A percentile compares a stretch with the other conserved stretches of the same genome.
Evolutionary conservation across 257 asterid species (phyloP).

Genomic region (Salvia splendens): DNA sequence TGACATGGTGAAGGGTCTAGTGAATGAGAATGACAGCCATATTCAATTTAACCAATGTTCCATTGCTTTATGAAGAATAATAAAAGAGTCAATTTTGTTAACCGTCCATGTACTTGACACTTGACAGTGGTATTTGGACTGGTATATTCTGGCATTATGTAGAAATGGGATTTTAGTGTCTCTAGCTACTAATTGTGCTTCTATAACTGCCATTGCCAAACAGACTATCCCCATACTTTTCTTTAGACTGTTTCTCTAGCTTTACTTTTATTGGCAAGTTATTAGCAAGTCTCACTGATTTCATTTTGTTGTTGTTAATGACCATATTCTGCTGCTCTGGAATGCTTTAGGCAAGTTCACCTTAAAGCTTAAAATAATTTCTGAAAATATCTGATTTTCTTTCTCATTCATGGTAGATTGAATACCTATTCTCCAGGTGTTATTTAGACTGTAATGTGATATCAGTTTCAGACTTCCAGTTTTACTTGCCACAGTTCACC

Average conservation of each 20-base stretch:
- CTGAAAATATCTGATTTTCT: conserved; percentile 1
- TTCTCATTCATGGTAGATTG: neutral
- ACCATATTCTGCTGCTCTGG: neutral
- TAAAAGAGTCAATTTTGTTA: neutral
- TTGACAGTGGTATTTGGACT: neutral
- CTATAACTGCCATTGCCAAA: neutral
- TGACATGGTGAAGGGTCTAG: neutral
- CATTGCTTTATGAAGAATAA: neutral
- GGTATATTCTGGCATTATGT: neutral
- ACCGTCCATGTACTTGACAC: neutral
- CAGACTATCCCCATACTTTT: neutral
- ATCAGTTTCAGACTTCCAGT: neutral
- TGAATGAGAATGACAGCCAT: neutral
- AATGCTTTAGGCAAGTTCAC: conserved; percentile 1
- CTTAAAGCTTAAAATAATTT: neutral
- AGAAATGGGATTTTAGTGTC: neutral
- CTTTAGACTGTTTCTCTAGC: neutral
- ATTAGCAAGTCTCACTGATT: neutral
- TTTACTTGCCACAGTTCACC: neutral
- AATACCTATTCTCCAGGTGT: neutral
- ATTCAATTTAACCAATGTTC: neutral
- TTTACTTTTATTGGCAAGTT: neutral
- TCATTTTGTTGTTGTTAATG: neutral
- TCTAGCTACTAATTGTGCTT: neutral
- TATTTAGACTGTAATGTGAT: neutral